Conservation (phyloP, 148 eudicot species). For the Vaccinium darrowii region DNA sequence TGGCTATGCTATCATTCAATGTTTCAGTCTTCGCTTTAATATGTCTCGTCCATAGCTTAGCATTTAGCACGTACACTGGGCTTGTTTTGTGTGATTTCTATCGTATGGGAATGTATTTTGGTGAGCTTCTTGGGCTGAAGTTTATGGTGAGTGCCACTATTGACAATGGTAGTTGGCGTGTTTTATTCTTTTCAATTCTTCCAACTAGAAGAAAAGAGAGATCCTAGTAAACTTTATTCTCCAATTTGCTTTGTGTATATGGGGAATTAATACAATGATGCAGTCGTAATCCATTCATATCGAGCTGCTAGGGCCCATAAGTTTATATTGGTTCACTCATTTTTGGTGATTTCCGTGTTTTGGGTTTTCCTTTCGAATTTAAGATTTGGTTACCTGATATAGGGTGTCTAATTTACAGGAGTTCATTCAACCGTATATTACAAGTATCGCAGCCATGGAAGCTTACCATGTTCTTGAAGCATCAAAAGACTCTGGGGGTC, state of each 20-base stretch:
- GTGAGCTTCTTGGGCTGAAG: constrained; percentile 10
- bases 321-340: not conserved
- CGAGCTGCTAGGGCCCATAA: not conserved
- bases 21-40: not conserved
- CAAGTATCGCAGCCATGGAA: constrained; percentile 85
- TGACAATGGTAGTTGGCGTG: not conserved
- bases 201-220: not conserved
- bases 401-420: constrained; percentile 48
- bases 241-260: not conserved
- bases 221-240: not conserved
- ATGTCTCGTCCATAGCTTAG: not conserved
- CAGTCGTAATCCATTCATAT: not conserved
- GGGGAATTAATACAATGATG: not conserved
- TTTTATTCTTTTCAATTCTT: not conserved
- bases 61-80: not conserved
- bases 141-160: not conserved
- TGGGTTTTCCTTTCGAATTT: too few relatives aligned
- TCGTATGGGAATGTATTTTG: not conserved
- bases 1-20: not conserved
- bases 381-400: not conserved
- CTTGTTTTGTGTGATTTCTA: not conserved
- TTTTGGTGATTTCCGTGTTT: constrained; percentile 4
- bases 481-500: constrained; percentile 76
- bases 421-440: constrained; percentile 64
- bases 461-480: constrained; percentile 53